phyloP scores from a whole-genome alignment of 495 filamentous ascomycete genomes.

The Penicillium manginii region DNA sequence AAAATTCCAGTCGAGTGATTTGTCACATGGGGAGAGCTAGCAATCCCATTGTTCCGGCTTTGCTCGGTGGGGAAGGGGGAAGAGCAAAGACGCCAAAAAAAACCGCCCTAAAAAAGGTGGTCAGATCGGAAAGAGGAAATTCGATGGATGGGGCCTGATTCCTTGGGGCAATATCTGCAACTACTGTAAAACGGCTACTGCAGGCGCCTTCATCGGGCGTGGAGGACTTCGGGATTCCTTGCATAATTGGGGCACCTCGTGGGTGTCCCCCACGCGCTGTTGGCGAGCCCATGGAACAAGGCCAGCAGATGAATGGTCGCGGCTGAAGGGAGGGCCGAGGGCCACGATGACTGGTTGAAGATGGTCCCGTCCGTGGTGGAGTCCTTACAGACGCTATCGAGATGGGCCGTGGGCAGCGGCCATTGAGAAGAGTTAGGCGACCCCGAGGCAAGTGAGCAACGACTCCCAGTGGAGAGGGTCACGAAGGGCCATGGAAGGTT shows the following conservation, averaged over 20 bases:
- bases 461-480: conserved; percentile 2
- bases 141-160: neutral
- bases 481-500: conserved; percentile 5
- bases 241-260: conserved; percentile 4
- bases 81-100: neutral
- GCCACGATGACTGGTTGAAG: neutral
- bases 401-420: neutral
- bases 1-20: neutral
- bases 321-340: neutral
- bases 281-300: neutral
- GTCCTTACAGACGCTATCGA: neutral
- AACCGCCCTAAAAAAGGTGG: neutral
- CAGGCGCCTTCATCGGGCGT: conserved; percentile 2
- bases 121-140: neutral
- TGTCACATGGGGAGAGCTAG: neutral
- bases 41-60: neutral
- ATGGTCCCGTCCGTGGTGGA: neutral
- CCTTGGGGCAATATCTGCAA: neutral
- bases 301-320: neutral
- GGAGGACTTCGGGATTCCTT: neutral
- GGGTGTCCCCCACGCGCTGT: neutral
- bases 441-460: neutral
- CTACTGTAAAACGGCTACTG: conserved; percentile 1
- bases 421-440: neutral
- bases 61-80: neutral